phyloP scores from a whole-genome alignment of 2,329 filamentous ascomycete species.

The Alternaria gaisen region DNA sequence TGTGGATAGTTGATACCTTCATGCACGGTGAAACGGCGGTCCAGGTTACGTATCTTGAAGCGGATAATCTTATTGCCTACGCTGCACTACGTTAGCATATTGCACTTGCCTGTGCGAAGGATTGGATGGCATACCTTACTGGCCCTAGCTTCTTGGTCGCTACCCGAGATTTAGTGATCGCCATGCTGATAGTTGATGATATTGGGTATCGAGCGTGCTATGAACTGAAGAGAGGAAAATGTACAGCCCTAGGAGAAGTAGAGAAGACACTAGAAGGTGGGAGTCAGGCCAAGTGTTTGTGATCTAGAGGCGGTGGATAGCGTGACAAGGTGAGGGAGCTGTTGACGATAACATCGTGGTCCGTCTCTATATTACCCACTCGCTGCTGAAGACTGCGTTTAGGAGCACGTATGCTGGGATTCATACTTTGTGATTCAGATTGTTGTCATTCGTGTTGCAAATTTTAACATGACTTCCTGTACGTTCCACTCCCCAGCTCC shows the following conservation, averaged over 20 bases:
- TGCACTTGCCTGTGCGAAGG: background rate
- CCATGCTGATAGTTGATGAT: background rate
- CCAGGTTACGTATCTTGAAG: constrained; percentile 15
- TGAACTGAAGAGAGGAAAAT: background rate
- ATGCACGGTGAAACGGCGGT: constrained; percentile 28
- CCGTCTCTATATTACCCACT: no score
- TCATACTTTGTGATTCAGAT: no score
- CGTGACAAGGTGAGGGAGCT: background rate
- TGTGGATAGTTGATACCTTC: constrained; percentile 1
- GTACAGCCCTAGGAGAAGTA: background rate
- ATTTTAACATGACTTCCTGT: background rate
- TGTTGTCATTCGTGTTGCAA: no score
- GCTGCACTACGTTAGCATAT: constrained; percentile 4
- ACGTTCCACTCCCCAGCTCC: background rate
- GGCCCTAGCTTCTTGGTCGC: constrained; percentile 2
- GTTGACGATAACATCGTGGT: background rate
- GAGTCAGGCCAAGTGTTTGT: background rate
- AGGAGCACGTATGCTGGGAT: no score
- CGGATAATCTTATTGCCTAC: constrained; percentile 10
- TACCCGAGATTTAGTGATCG: constrained; percentile 1
- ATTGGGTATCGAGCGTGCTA: background rate
- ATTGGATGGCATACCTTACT: background rate
- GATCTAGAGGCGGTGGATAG: background rate
- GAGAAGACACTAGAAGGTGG: background rate
- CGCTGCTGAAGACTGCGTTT: no score